These are phyloP conservation scores for Alternaria arborescens DNA, from an alignment of 2,329 filamentous ascomycete species.

Conservation along the genomic window DNA sequence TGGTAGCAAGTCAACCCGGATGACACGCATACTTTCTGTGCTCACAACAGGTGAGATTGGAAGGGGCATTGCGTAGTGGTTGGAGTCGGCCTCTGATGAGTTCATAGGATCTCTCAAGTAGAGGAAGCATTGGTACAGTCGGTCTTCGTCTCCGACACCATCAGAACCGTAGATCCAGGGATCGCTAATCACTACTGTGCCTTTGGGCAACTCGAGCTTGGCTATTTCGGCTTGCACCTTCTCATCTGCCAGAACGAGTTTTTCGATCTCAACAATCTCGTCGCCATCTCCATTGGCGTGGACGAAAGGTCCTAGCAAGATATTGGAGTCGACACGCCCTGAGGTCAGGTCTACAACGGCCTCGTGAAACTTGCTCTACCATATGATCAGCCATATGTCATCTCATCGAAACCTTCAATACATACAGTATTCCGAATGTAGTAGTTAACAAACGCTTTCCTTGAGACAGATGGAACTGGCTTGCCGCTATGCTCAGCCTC, in stretches of 20 bases:
- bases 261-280: slow-evolving; percentile 67
- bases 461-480: slow-evolving; percentile 60
- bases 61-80: slow-evolving; percentile 73
- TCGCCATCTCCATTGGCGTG: slow-evolving; percentile 67
- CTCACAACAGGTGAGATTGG: slow-evolving; percentile 74
- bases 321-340: slow-evolving; percentile 63
- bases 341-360: slow-evolving; percentile 64
- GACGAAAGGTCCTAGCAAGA: slow-evolving; percentile 65
- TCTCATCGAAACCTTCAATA: not conserved
- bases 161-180: slow-evolving; percentile 74
- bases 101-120: slow-evolving; percentile 72
- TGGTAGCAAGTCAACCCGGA: slow-evolving; percentile 74
- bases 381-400: slow-evolving; percentile 8
- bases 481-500: slow-evolving; percentile 67
- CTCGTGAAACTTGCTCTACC: slow-evolving; percentile 69
- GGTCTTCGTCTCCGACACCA: slow-evolving; percentile 56
- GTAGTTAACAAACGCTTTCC: slow-evolving; percentile 66
- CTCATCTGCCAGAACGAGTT: slow-evolving; percentile 63
- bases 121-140: slow-evolving; percentile 70
- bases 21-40: slow-evolving; percentile 68
- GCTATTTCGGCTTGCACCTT: slow-evolving; percentile 66
- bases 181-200: slow-evolving; percentile 65
- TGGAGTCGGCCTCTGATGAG: slow-evolving; percentile 65
- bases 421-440: slow-evolving; percentile 68
- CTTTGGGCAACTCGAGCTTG: slow-evolving; percentile 66